These are phyloP conservation scores for Fraxinus latifolia DNA, from an alignment of 305 asterid species.

Conservation along the genomic window DNA sequence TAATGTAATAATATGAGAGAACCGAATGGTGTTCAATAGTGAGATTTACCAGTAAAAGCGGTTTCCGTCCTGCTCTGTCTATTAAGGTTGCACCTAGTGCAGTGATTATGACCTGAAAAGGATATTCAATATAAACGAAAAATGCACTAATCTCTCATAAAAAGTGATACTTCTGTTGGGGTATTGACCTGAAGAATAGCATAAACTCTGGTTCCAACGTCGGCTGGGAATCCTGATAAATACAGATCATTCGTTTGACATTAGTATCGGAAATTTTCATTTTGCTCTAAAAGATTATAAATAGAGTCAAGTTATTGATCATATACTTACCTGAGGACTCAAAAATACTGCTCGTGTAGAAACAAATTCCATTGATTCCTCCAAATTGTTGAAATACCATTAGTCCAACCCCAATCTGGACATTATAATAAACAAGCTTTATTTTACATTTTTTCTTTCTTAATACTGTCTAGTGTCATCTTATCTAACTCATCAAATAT, in stretches of 20 bases:
- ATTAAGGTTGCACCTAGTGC: slow-evolving; percentile 67
- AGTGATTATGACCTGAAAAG: slow-evolving; percentile 61
- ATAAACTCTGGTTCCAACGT: slow-evolving; percentile 68
- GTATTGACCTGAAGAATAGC: slow-evolving; percentile 70
- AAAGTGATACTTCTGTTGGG: slow-evolving; percentile 18
- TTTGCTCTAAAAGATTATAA: neutral
- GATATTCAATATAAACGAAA: slow-evolving; percentile 6
- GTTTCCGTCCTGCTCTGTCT: slow-evolving; percentile 84
- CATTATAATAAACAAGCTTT: neutral
- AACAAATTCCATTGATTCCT: slow-evolving; percentile 88
- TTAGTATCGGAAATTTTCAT: neutral
- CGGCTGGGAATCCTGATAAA: slow-evolving; percentile 68
- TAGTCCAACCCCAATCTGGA: slow-evolving; percentile 92
- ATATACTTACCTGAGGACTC: slow-evolving; percentile 59
- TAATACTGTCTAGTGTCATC: neutral
- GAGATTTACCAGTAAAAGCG: slow-evolving; percentile 66
- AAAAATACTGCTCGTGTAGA: slow-evolving; percentile 87
- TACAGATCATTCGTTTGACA: neutral
- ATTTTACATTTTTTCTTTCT: neutral
- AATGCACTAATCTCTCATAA: neutral
- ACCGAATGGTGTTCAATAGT: neutral
- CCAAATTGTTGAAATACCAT: slow-evolving; percentile 95
- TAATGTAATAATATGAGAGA: neutral
- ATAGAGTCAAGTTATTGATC: neutral
- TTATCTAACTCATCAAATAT: neutral